phyloP scores from a whole-genome alignment of 2,329 filamentous ascomycete species.

The Penicillium brevicompactum region DNA sequence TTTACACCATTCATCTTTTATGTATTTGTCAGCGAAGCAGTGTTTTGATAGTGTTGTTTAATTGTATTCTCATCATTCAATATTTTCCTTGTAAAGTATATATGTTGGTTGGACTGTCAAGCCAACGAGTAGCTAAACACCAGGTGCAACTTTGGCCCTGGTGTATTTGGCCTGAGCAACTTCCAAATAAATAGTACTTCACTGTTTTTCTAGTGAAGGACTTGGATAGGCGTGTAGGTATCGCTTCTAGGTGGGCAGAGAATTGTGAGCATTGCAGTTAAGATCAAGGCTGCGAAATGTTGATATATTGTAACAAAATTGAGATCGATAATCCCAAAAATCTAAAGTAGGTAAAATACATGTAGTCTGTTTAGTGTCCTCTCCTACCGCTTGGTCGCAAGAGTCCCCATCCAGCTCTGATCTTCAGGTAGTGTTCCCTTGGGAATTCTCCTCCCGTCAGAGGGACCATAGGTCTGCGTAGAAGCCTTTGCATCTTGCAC shows the following conservation, averaged over 20 bases:
- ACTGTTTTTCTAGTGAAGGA: too few relatives aligned
- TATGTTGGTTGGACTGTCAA: background rate
- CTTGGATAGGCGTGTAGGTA: too few relatives aligned
- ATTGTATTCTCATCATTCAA: slow-evolving; percentile 12
- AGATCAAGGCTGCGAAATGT: too few relatives aligned
- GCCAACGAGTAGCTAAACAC: too few relatives aligned
- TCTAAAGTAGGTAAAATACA: slow-evolving; percentile 2
- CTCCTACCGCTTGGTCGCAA: slow-evolving; percentile 22
- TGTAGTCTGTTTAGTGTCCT: background rate
- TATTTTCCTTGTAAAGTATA: background rate
- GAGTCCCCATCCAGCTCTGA: slow-evolving; percentile 38
- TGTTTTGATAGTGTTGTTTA: slow-evolving; percentile 15
- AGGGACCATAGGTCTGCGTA: slow-evolving; percentile 26
- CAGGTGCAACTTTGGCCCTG: too few relatives aligned
- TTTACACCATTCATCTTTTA: slow-evolving; percentile 12
- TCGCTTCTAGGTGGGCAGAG: too few relatives aligned
- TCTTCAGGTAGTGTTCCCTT: slow-evolving; percentile 25
- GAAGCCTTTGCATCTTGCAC: slow-evolving; percentile 43
- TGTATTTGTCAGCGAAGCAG: slow-evolving; percentile 19
- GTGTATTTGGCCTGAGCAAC: too few relatives aligned
- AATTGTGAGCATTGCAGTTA: too few relatives aligned
- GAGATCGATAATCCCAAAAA: background rate
- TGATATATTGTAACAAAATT: background rate
- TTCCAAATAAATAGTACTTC: too few relatives aligned
- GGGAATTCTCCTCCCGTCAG: slow-evolving; percentile 22